Base-by-base conservation (phyloP, 176 grass and related monocot genomes). In the Luzula sylvatica region DNA sequence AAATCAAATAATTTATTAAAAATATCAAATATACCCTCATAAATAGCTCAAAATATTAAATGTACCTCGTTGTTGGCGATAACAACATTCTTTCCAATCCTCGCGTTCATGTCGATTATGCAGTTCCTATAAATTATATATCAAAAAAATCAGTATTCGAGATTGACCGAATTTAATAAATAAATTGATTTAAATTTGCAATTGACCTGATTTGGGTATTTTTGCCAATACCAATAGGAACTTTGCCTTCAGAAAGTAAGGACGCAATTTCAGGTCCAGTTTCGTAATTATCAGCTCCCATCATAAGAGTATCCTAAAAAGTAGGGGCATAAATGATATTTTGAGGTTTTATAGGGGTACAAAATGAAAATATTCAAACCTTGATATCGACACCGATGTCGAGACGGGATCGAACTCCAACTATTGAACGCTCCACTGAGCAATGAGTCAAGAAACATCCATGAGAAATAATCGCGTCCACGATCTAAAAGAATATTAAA, bases 91-190 rank as follows among this genome's bases (percentile, higher is more conserved):
- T 53, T 78, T 0, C 87, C 81, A 0, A 93, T 69, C 48, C 81
- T 81, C 1, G 87, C 87, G 48, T 93, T 86, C 70, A 78, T 82
- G 56, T 93, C 87, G 3, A 93, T 82, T 45, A 93, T 93, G 22
- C 87, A 93, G 30, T 86, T 78, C 56, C 87, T 86, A 26, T n/a
- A 15, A 53, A 0, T 55, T 15, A 24, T 16, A 39, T 11, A 11
- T 14, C 53, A 56, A 35, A 39, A 54, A 2, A 39, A 56, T 20
- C 26, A 22, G 8, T 26, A 23, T 2, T 44, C 56, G 7, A 24
- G 20, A 7, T 19, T 61, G 8, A 44, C 44, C 26, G 26, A 28
- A 61, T 61, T 25, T 6, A 16, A 24, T 42, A 49, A 41, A 7
- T 15, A 46, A 28, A 54, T 9, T 14, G 20, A 26, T 1, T 26